phyloP scores from a whole-genome alignment of 1,284 basidiomycete genomes.

The Sparassis latifolia region DNA sequence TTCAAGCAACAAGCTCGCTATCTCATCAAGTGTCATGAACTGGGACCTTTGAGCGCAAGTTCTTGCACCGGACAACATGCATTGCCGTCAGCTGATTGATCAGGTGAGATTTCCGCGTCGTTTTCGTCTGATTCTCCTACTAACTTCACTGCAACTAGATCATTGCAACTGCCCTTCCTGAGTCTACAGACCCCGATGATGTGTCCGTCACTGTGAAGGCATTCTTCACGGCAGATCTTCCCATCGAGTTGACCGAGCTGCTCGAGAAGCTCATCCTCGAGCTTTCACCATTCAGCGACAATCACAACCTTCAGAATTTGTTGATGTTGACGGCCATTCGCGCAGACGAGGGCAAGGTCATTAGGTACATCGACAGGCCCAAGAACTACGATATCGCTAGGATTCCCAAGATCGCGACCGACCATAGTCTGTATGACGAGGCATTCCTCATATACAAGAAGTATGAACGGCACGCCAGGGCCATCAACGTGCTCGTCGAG shows the following conservation, averaged over 20 bases:
- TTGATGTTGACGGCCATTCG: conserved; percentile 94
- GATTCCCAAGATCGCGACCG: conserved; percentile 96
- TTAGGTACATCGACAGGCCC: conserved; percentile 70
- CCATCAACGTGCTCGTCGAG: conserved; percentile 97
- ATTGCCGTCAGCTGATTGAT: conserved; percentile 37
- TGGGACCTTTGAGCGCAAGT: conserved; percentile 97
- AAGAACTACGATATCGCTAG: conserved; percentile 79
- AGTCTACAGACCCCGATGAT: conserved; percentile 94
- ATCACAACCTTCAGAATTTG: conserved; percentile 77
- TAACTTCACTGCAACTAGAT: no score
- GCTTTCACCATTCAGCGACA: no score
- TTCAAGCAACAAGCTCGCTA: conserved; percentile 34
- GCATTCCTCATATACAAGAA: conserved; percentile 63
- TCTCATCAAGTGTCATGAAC: conserved; percentile 47
- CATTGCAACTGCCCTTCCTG: no score
- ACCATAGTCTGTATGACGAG: conserved; percentile 95
- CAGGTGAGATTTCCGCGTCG: conserved; percentile 47
- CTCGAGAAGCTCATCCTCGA: no score
- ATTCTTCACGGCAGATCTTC: conserved; percentile 95
- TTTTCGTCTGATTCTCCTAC: no score
- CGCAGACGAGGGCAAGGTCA: conserved; percentile 98
- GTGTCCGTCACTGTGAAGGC: conserved; percentile 99
- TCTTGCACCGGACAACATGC: conserved; percentile 82
- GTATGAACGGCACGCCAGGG: conserved; percentile 70
- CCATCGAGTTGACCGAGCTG: conserved; percentile 91